Base-by-base conservation (phyloP, 1,284 basidiomycete genomes). In the Schizophyllum amplum region DNA sequence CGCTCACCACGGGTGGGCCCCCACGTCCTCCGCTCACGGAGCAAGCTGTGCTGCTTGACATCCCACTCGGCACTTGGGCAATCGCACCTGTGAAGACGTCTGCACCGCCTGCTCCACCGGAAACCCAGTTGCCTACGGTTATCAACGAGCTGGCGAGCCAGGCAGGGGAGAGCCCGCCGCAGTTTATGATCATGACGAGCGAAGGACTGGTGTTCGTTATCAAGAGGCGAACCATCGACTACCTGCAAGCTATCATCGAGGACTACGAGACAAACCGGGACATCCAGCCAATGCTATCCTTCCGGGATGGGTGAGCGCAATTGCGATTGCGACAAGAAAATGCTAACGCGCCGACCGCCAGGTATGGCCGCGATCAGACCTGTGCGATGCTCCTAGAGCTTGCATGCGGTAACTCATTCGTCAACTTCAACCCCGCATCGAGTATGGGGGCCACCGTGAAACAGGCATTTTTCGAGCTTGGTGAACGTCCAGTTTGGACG, bases 321-420 rank as follows among this genome's bases (percentile, higher is more conserved):
- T 59, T 55, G 47, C 55, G 46, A 21, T 24, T 60, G 24, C 55
- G 59, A 21, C 21, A 13, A 47, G 57, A 54, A 26, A 24, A 53
- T 54, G 54, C 49, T 50, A 50, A 24, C 5, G 26, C 57, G 21
- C 47, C 47, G 55, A 33, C 51, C 20, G 61, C 13, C 62, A 94
- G 91, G 65, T 94, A 88, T 69, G 92, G 93, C 50, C 81, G 89
- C 53, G 88, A 93, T 67, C 90, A 97, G 67, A 89, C 90, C 1
- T 95, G 92, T 66, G 87, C 92, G 13, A 95, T 96, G 86, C 82
- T 94, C n/a, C 78, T 97, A 13, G 89, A 85, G 15, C 82, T 82
- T 56, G 86, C 88, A 1, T 80, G 85, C 62, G 88, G 88, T 26
- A 91, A 90, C 65, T 84, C 84, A 0, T 90, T 86, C 71, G 68